Evolutionary conservation across 73 alveolate genomes (phyloP).

Genomic region (Paramecium sexaurelia): DNA sequence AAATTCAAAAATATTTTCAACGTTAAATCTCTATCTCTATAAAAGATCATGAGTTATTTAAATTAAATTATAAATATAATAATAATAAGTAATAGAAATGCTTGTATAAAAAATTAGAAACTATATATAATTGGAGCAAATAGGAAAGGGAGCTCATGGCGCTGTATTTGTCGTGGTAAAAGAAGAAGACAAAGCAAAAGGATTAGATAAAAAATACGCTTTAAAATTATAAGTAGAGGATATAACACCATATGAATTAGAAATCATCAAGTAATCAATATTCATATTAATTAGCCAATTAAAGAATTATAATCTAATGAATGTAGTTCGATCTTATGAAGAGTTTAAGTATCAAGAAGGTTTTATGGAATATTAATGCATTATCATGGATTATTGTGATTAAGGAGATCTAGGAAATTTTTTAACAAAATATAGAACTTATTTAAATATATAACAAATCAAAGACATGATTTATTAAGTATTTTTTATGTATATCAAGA

Average conservation of each 20-base stretch:
- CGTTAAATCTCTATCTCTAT: too few species aligned
- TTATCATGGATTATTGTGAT: constrained; percentile 14
- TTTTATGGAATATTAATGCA: background rate
- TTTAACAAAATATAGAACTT: background rate
- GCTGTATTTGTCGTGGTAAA: background rate
- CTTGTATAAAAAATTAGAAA: too few species aligned
- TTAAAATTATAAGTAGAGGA: background rate
- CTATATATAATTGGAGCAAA: too few species aligned
- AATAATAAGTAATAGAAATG: too few species aligned
- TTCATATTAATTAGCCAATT: background rate
- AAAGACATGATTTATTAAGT: background rate
- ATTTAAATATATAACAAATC: background rate
- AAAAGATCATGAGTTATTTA: too few species aligned
- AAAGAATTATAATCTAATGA: background rate
- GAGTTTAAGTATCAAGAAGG: background rate
- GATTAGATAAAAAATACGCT: background rate
- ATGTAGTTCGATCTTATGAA: background rate
- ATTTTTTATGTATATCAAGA: background rate
- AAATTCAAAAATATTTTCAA: too few species aligned
- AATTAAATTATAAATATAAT: too few species aligned
- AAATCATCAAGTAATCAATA: background rate
- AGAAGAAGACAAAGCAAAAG: background rate
- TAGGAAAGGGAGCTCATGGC: background rate
- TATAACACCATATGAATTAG: background rate
- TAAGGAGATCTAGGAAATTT: background rate